A percentile compares a stretch with the other conserved stretches of the same genome.
Conservation (phyloP, 1,284 basidiomycete species). For the Boletellus deceptivus region DNA sequence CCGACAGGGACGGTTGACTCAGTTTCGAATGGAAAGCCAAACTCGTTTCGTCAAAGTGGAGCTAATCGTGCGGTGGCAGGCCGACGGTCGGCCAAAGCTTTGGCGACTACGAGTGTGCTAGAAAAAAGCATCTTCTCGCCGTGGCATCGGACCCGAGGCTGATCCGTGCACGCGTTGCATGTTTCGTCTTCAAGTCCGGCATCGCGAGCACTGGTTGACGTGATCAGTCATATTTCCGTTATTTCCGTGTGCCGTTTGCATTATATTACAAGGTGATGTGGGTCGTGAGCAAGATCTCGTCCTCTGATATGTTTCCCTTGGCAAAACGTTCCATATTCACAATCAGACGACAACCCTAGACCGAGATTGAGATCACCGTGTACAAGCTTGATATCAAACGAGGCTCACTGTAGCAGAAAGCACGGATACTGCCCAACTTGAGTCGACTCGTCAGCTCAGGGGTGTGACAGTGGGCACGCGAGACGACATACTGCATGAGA, state of each 20-base stretch:
- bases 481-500: slow-evolving; percentile 11
- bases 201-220: too few relatives aligned
- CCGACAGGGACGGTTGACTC: too few relatives aligned
- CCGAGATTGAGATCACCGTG: background rate
- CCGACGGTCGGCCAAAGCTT: too few relatives aligned
- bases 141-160: too few relatives aligned
- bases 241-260: background rate
- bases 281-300: slow-evolving; percentile 16
- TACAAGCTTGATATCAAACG: background rate
- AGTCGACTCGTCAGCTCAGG: slow-evolving; percentile 1
- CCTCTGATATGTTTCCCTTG: background rate
- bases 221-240: too few relatives aligned
- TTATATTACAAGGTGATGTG: slow-evolving; percentile 9
- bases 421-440: slow-evolving; percentile 16
- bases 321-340: slow-evolving; percentile 20
- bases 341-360: slow-evolving; percentile 19
- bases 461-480: background rate
- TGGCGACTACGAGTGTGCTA: too few relatives aligned
- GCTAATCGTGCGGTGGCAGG: too few relatives aligned
- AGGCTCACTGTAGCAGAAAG: slow-evolving; percentile 12
- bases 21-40: too few relatives aligned
- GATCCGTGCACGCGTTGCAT: too few relatives aligned
- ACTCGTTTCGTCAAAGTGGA: too few relatives aligned
- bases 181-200: too few relatives aligned
- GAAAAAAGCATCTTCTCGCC: too few relatives aligned